Percentiles rank a stretch among this genome's conserved stretches.
phyloP scores from a whole-genome alignment of 768 basidiomycete genomes.

The Trametes cubensis region DNA sequence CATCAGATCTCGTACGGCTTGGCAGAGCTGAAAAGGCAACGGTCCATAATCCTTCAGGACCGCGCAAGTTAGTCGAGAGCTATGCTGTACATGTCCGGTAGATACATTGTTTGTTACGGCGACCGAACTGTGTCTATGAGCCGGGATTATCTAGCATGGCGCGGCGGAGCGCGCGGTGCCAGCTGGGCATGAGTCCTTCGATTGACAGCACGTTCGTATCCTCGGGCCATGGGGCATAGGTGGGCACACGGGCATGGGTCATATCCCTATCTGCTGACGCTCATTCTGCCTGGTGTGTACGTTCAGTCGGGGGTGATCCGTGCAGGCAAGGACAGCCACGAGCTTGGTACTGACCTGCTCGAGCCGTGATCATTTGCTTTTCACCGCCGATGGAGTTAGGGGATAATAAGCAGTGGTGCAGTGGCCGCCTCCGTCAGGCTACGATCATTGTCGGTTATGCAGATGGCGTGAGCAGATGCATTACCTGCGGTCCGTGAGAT shows the following conservation, averaged over 20 bases:
- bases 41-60: not conserved
- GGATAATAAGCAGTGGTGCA: not conserved
- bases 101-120: constrained; percentile 5
- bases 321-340: too few relatives aligned
- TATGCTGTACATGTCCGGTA: not conserved
- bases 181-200: not conserved
- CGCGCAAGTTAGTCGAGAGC: not conserved
- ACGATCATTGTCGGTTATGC: constrained; percentile 6
- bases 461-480: constrained; percentile 6
- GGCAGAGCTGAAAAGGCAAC: constrained; percentile 12
- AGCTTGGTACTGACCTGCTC: too few relatives aligned
- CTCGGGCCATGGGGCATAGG: not conserved
- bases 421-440: not conserved
- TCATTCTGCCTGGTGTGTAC: too few relatives aligned
- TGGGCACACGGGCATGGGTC: not conserved
- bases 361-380: not conserved
- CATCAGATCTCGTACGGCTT: constrained; percentile 20
- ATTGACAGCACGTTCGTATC: not conserved
- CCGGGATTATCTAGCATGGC: too few relatives aligned
- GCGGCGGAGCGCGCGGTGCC: not conserved
- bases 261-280: too few relatives aligned
- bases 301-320: too few relatives aligned
- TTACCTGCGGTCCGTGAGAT: constrained; percentile 1
- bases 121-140: too few relatives aligned
- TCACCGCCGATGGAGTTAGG: not conserved